A percentile compares a stretch with the other conserved stretches of the same genome.
Conservation (phyloP, 176 grass and related monocot species). For the Eremochloa ophiuroides region DNA sequence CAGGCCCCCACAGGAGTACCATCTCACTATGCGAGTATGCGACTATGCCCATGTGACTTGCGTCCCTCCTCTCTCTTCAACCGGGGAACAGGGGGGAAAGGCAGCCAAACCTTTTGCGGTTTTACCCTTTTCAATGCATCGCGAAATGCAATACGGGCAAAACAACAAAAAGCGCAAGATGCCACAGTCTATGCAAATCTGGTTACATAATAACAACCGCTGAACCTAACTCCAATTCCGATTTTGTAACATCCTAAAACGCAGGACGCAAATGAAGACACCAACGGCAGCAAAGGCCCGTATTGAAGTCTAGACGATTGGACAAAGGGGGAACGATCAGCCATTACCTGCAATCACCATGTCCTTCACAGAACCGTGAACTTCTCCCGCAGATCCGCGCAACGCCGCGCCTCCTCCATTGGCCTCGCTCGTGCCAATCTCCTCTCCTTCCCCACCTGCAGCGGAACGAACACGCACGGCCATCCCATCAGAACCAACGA, state of each 20-base stretch:
- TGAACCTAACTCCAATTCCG: background rate
- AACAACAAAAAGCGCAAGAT: conserved; percentile 18
- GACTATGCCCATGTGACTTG: conserved; percentile 28
- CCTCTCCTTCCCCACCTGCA: conserved; percentile 1
- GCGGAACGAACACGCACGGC: background rate
- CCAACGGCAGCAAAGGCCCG: background rate
- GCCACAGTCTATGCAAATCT: background rate
- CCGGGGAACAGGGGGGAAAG: background rate
- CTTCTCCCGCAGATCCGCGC: conserved; percentile 33
- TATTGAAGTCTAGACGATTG: background rate
- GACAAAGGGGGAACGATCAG: background rate
- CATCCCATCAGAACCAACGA: conserved; percentile 9
- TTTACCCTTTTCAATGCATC: conserved; percentile 8
- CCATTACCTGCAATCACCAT: conserved; percentile 19
- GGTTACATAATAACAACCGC: background rate
- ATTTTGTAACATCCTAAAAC: background rate
- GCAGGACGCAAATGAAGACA: background rate
- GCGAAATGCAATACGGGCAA: background rate
- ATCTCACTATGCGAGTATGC: conserved; percentile 6
- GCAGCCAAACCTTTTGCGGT: conserved; percentile 23
- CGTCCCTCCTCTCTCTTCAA: background rate
- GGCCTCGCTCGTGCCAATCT: background rate
- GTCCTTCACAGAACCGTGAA: background rate
- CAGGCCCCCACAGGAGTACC: conserved; percentile 26
- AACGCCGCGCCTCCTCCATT: conserved; percentile 3